Conservation (phyloP, 2,329 filamentous ascomycete genomes). For the Colletotrichum neosansevieriae region DNA sequence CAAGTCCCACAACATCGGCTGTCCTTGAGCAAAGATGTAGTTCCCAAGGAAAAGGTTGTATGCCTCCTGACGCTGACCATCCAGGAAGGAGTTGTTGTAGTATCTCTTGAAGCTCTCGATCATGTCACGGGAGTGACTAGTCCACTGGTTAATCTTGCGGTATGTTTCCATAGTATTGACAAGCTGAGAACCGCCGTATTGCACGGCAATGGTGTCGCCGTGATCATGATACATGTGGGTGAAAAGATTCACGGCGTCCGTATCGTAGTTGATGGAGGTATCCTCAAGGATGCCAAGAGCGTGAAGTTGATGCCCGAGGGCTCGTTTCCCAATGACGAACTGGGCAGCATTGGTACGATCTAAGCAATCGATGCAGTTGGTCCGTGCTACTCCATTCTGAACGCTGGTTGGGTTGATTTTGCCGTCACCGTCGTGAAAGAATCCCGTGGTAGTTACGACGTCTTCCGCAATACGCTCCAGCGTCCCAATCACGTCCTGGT, state of each 20-base stretch:
- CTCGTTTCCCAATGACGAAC: constrained; percentile 96
- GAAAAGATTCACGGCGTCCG: constrained; percentile 94
- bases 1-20: constrained; percentile 97
- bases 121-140: constrained; percentile 97
- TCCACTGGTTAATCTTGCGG: constrained; percentile 99
- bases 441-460: constrained; percentile 86
- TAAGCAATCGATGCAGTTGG: constrained; percentile 97
- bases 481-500: constrained; percentile 93
- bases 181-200: constrained; percentile 96
- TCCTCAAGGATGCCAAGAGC: constrained; percentile 88
- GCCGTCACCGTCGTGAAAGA: constrained; percentile 92
- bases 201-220: constrained; percentile 96
- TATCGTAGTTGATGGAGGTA: constrained; percentile 89
- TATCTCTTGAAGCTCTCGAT: constrained; percentile 99
- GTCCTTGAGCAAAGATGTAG: constrained; percentile 87
- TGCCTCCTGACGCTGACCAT: constrained; percentile 97
- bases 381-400: constrained; percentile 93
- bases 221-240: constrained; percentile 99
- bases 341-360: constrained; percentile 98
- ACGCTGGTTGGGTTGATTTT: constrained; percentile 73
- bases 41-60: constrained; percentile 98
- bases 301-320: constrained; percentile 90
- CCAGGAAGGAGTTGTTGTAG: constrained; percentile 98
- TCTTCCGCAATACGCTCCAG: constrained; percentile 91
- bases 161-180: constrained; percentile 99